phyloP scores from a whole-genome alignment of 768 basidiomycete genomes.

The Mycena kentingensis region DNA sequence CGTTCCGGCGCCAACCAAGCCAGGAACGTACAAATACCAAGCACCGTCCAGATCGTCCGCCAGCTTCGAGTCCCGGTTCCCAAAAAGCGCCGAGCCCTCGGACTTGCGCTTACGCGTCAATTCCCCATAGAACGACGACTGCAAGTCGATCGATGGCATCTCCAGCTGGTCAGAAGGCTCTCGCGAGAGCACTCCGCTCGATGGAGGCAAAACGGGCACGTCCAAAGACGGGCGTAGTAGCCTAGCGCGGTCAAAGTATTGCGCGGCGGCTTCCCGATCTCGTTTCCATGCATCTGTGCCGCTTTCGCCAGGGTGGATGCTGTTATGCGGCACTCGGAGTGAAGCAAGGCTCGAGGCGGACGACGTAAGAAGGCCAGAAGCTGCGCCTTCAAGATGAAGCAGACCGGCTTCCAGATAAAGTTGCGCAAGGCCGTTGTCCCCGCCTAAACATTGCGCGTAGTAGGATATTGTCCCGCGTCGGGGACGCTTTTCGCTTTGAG shows the following conservation, averaged over 20 bases:
- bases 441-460: slow-evolving; percentile 68
- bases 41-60: slow-evolving; percentile 63
- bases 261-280: slow-evolving; percentile 69
- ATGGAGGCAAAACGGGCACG: slow-evolving; percentile 64
- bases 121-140: slow-evolving; percentile 36
- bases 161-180: slow-evolving; percentile 48
- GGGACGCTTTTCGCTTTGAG: slow-evolving; percentile 38
- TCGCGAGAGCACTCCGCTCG: slow-evolving; percentile 35
- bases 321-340: slow-evolving; percentile 65
- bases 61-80: slow-evolving; percentile 45
- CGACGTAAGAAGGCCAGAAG: slow-evolving; percentile 67
- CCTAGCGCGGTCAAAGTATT: slow-evolving; percentile 73
- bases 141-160: slow-evolving; percentile 68
- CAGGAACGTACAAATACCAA: slow-evolving; percentile 81
- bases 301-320: slow-evolving; percentile 51
- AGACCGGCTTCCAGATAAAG: slow-evolving; percentile 80
- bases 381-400: slow-evolving; percentile 80
- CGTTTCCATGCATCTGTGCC: slow-evolving; percentile 74
- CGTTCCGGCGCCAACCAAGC: slow-evolving; percentile 82
- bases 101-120: slow-evolving; percentile 49
- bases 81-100: slow-evolving; percentile 51
- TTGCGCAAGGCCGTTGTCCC: slow-evolving; percentile 64
- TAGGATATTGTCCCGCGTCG: slow-evolving; percentile 58
- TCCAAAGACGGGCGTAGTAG: slow-evolving; percentile 62
- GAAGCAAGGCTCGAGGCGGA: slow-evolving; percentile 80